Evolutionary conservation across 75 land plant species (phyloP), one percentile per base, ranked within the genome.

Genomic region (Cunninghamia lanceolata): DNA sequence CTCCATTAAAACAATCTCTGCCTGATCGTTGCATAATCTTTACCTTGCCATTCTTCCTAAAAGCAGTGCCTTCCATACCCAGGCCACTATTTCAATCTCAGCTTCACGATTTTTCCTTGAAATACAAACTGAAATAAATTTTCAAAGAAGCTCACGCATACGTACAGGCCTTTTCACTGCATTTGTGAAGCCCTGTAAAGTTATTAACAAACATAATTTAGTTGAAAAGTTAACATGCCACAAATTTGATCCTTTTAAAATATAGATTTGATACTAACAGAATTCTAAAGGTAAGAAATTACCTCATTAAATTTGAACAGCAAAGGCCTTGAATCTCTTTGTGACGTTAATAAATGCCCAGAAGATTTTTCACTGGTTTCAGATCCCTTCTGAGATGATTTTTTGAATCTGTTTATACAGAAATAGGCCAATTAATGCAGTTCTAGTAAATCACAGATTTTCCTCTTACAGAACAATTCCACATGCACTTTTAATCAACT

Each of bases 141-240:
- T 25, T 88, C 83, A 89, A 32, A 96, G 86, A 83, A 96, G 88
- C 14, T 96, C 98, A 21, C 91, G 92, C 43, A 96, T 88, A 8
- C 95, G 91, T 71, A 95, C 94, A 25, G 96, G 98, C 87, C 93
- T 89, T 84, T 92, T 95, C 2, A 96, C 93, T 32, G 98, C 98
- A 91, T 96, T 96, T 47, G 98, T 96, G 68, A 91, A 96, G 70
- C 98, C 98, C 97, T 96, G 94, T 45, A 85, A 66, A 54, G 28
- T 68, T 74, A 77, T 43, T 2, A 45, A 78, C 14, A 17, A 85
- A 1, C 59, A 85, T 66, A 14, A 54, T 15, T 38, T 36, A 83
- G 82, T 21, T 25, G 30, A 38, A 17, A 40, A 68, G 46, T 4
- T 83, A 30, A 43, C 74, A 7, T 19, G 11, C 13, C 35, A 17